Evolutionary conservation across 805 yeast species (phyloP), one percentile per base, ranked within the genome.

Genomic region (Candida boleticola): DNA sequence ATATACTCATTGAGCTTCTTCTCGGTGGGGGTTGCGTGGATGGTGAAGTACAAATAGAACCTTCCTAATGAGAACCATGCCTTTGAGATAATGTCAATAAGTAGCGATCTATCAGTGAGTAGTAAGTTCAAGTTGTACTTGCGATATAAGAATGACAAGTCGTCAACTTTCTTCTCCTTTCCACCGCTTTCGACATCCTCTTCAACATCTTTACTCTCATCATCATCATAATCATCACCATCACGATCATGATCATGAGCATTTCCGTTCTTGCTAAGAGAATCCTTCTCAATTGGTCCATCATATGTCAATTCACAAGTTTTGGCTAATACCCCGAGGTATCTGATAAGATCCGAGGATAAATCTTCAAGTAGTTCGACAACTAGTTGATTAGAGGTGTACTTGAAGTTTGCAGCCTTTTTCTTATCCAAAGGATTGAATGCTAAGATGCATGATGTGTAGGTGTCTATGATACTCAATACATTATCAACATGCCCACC

Each of bases 31-130:
- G 64, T 54, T 25, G 52, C 57, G 43, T 53, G 55, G 1, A 55
- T 53, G 7, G 67, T 51, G 36, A 58, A 44, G 40, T 58, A 66
- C 43, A 58, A 54, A 46, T 57, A 43, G 40, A 51, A 60, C 36
- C 56, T 50, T 5, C 74, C 74, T 25, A 71, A 47, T 1, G 69
- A 45, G 39, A 42, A 60, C 74, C 74, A 70, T 2, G 70, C 68
- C 42, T 49, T 52, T 2, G 72, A 61, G 17, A 68, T 47, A 18
- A 60, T 47, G 31, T 54, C 53, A 25, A 60, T 50, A 14, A 65
- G 54, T 16, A 50, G 55, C 4, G 65, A 56, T 35, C 46, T 47
- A 43, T 63, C 68, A 3, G 47, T 40, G 23, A 57, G 46, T 13
- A 64, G 43, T 14, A 66, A 40, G 41, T 65, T 64, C 14, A 56